Percentiles rank a stretch among this genome's conserved stretches.
Conservation (phyloP, 768 basidiomycete genomes). For the Thelephora ganbajun region DNA sequence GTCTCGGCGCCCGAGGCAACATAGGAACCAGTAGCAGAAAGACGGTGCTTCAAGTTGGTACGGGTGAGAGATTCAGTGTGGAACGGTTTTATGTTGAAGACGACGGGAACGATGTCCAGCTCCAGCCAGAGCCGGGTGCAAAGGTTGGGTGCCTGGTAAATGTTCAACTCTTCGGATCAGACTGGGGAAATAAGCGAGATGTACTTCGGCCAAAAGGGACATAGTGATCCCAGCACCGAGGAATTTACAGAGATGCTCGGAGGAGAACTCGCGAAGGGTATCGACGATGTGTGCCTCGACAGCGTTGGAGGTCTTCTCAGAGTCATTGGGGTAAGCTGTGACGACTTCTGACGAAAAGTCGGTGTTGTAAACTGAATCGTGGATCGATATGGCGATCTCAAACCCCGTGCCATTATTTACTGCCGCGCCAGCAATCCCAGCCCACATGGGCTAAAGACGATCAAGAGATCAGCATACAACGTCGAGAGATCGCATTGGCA, state of each 20-base stretch:
- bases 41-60: slow-evolving; percentile 70
- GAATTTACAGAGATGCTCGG: slow-evolving; percentile 76
- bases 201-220: slow-evolving; percentile 52
- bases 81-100: slow-evolving; percentile 76
- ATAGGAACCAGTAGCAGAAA: slow-evolving; percentile 68
- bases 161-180: slow-evolving; percentile 12
- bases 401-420: slow-evolving; percentile 45
- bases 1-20: slow-evolving; percentile 68
- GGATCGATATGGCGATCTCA: slow-evolving; percentile 67
- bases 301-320: slow-evolving; percentile 39
- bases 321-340: slow-evolving; percentile 34
- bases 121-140: slow-evolving; percentile 78
- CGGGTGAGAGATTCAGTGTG: slow-evolving; percentile 69
- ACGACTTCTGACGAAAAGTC: slow-evolving; percentile 54
- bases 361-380: slow-evolving; percentile 77
- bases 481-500: slow-evolving; percentile 7
- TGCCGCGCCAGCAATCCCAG: slow-evolving; percentile 54
- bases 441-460: slow-evolving; percentile 68
- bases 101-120: slow-evolving; percentile 71
- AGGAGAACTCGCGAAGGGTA: slow-evolving; percentile 57
- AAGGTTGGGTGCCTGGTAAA: slow-evolving; percentile 53
- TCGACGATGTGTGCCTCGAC: slow-evolving; percentile 54
- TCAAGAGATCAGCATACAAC: slow-evolving; percentile 9
- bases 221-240: slow-evolving; percentile 72
- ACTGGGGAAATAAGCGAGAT: slow-evolving; percentile 5